phyloP scores from a whole-genome alignment of 495 filamentous ascomycete genomes.

The Trichocladium uniseriatum region DNA sequence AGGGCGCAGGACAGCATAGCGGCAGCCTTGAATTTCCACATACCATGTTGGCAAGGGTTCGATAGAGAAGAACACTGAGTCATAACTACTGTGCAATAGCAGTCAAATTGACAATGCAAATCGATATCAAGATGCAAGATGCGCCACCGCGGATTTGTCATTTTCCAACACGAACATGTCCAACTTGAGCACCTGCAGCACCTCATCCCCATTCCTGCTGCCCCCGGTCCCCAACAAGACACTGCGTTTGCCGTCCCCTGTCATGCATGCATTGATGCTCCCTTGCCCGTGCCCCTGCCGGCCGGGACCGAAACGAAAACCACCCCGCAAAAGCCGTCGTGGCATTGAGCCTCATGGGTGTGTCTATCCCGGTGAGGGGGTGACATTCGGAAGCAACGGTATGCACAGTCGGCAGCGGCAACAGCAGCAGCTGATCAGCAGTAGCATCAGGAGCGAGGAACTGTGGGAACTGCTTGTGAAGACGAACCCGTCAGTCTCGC shows the following conservation, averaged over 20 bases:
- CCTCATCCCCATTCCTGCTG: neutral
- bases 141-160: slow-evolving; percentile 3
- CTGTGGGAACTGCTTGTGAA: too few relatives aligned
- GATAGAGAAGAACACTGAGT: too few relatives aligned
- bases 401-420: too few relatives aligned
- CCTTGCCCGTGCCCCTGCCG: neutral
- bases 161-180: neutral
- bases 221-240: too few relatives aligned
- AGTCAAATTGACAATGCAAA: neutral
- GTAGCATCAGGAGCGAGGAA: too few relatives aligned
- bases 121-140: slow-evolving; percentile 8
- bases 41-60: too few relatives aligned
- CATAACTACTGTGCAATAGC: neutral
- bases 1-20: neutral
- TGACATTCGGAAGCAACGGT: too few relatives aligned
- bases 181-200: neutral
- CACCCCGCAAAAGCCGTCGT: neutral
- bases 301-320: neutral
- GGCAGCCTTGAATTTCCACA: neutral
- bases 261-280: too few relatives aligned
- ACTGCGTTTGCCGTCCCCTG: too few relatives aligned
- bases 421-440: too few relatives aligned
- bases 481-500: too few relatives aligned
- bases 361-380: too few relatives aligned
- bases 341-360: neutral